Percentiles rank a stretch among this genome's conserved stretches.
These are phyloP conservation scores for Agapanthus africanus DNA, from an alignment of 106 monocot species.

Conservation along the genomic window DNA sequence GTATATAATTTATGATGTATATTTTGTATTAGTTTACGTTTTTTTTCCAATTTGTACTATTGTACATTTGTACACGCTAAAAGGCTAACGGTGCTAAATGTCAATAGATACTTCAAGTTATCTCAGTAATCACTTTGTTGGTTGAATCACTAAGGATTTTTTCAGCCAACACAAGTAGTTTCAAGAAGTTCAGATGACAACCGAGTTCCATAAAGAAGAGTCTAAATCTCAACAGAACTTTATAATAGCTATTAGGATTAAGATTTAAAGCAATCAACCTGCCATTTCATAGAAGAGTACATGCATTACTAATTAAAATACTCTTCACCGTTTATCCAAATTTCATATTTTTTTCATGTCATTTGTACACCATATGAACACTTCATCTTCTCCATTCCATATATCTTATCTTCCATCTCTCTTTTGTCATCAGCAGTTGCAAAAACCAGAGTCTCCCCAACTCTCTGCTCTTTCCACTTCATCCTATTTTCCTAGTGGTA, in stretches of 20 bases:
- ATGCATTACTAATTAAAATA: too few species aligned
- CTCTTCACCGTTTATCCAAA: conserved; percentile 4
- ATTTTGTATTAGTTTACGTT: too few species aligned
- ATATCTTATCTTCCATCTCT: neutral
- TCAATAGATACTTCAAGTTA: too few species aligned
- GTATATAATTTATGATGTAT: neutral
- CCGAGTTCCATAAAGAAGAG: neutral
- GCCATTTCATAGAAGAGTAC: neutral
- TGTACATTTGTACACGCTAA: too few species aligned
- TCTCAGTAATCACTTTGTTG: too few species aligned
- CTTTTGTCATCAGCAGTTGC: neutral
- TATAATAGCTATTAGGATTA: neutral
- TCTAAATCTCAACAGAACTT: neutral
- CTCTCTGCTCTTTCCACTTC: neutral
- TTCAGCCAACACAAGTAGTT: too few species aligned
- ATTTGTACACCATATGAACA: neutral
- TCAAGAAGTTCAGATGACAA: too few species aligned
- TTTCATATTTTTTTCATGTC: neutral
- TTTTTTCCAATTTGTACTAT: too few species aligned
- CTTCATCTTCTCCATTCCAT: neutral
- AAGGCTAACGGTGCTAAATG: neutral
- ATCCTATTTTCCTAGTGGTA: neutral
- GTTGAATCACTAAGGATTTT: too few species aligned
- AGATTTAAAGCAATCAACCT: neutral
- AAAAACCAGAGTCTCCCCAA: neutral